phyloP scores from a whole-genome alignment of 2,329 filamentous ascomycete genomes.

The Ophioceras dolichostomum region DNA sequence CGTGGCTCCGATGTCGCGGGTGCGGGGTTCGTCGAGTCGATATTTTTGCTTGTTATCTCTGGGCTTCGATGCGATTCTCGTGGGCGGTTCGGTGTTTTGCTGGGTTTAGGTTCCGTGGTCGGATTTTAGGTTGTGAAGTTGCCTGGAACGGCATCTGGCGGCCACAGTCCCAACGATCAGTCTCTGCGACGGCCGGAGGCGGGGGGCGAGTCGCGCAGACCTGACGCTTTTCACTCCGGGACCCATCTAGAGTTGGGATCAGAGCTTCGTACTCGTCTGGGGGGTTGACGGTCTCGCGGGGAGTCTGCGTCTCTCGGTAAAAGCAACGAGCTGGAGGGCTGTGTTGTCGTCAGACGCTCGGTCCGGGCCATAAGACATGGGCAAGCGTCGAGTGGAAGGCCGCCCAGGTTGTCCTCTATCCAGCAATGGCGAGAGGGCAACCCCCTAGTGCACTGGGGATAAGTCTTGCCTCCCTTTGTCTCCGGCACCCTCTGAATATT shows the following conservation, averaged over 20 bases:
- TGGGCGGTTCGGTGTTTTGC: too few relatives aligned
- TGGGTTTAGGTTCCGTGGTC: too few relatives aligned
- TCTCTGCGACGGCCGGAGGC: not conserved
- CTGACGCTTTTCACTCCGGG: constrained; percentile 29
- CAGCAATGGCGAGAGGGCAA: constrained; percentile 37
- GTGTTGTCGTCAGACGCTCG: too few relatives aligned
- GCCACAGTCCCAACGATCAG: not conserved
- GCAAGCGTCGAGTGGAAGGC: constrained; percentile 9
- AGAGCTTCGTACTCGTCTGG: constrained; percentile 87
- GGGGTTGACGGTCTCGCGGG: constrained; percentile 10
- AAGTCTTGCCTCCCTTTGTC: constrained; percentile 23
- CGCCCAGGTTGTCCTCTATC: constrained; percentile 36
- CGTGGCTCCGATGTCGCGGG: too few relatives aligned
- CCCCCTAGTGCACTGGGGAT: constrained; percentile 35
- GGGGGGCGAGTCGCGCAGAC: not conserved
- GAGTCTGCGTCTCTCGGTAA: too few relatives aligned
- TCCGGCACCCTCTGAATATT: too few relatives aligned
- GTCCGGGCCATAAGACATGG: constrained; percentile 4
- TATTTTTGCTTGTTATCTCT: too few relatives aligned
- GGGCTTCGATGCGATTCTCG: too few relatives aligned
- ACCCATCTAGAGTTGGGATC: constrained; percentile 90
- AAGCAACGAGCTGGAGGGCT: too few relatives aligned
- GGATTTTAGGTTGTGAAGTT: too few relatives aligned
- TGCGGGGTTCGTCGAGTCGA: too few relatives aligned
- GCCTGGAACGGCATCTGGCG: too few relatives aligned